Evolutionary conservation across 2,329 filamentous ascomycete species (phyloP).

Genomic region (Elsinoe arachidis): DNA sequence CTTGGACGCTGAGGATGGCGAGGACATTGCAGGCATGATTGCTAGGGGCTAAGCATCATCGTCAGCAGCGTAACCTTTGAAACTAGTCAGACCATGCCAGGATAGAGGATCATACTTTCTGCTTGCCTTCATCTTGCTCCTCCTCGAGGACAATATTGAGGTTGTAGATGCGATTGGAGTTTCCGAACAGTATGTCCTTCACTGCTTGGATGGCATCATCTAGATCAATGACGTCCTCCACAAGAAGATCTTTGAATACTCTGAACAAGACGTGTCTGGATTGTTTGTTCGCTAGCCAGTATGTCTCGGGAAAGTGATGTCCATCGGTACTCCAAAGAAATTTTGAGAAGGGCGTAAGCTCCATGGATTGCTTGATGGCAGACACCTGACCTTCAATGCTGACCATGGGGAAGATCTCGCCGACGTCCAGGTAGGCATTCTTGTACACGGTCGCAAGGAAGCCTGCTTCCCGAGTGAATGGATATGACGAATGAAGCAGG

Average conservation of each 20-base stretch:
- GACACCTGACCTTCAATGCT: slow-evolving; percentile 67
- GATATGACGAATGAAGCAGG: slow-evolving; percentile 71
- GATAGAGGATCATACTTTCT: neutral
- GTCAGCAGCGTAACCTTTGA: neutral
- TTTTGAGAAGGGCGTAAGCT: slow-evolving; percentile 66
- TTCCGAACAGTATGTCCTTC: slow-evolving; percentile 64
- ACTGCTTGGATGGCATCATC: slow-evolving; percentile 56
- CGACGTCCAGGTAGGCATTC: slow-evolving; percentile 76
- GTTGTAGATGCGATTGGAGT: slow-evolving; percentile 66
- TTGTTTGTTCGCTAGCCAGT: slow-evolving; percentile 62
- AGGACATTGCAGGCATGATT: neutral
- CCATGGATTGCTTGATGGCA: slow-evolving; percentile 62
- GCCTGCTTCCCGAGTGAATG: slow-evolving; percentile 67
- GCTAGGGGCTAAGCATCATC: slow-evolving; percentile 7
- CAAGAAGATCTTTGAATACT: slow-evolving; percentile 59
- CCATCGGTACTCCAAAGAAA: slow-evolving; percentile 75
- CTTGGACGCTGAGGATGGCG: neutral
- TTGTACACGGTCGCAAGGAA: slow-evolving; percentile 69
- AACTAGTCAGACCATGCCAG: neutral
- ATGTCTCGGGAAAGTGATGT: slow-evolving; percentile 71
- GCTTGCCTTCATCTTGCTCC: slow-evolving; percentile 5
- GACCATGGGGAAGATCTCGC: slow-evolving; percentile 71
- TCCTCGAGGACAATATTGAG: slow-evolving; percentile 31
- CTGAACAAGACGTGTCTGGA: slow-evolving; percentile 61
- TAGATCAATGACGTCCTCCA: slow-evolving; percentile 52